Conservation (phyloP, 371 early-diverging fungal species). For the Mucor circinelloides region DNA sequence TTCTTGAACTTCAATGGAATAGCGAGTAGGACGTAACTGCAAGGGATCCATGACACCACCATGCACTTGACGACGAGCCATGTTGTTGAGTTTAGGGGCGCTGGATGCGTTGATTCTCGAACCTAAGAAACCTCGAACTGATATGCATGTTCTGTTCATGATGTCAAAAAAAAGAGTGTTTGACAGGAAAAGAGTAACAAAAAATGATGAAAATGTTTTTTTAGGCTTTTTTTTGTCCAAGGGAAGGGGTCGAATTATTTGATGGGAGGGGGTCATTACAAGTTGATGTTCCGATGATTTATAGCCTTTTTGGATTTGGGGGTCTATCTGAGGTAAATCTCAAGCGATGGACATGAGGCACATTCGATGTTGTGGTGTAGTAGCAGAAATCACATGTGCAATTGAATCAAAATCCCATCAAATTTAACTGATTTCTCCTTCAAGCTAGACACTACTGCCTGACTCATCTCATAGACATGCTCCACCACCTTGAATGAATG, state of each 20-base stretch:
- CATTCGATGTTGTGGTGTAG: too few species aligned
- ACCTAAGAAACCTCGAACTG: not conserved
- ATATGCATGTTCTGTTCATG: not conserved
- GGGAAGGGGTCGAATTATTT: not conserved
- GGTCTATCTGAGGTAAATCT: not conserved
- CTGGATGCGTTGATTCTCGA: not conserved
- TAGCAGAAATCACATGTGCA: too few species aligned
- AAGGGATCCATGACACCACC: constrained; percentile 12
- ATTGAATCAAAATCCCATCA: too few species aligned
- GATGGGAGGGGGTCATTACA: not conserved
- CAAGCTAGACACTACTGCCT: too few species aligned
- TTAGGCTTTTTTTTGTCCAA: not conserved
- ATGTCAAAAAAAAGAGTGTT: not conserved
- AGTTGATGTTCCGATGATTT: not conserved
- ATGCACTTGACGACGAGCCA: not conserved
- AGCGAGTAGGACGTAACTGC: constrained; percentile 12
- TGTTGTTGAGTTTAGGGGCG: not conserved
- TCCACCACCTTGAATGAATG: too few species aligned
- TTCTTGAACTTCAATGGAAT: constrained; percentile 6
- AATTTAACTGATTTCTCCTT: too few species aligned
- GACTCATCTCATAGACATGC: too few species aligned
- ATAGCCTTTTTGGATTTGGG: not conserved
- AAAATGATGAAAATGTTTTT: not conserved
- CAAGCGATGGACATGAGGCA: too few species aligned
- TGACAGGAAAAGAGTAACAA: not conserved